A percentile compares a stretch with the other conserved stretches of the same genome.
These are phyloP conservation scores for Ceratocystis diversiconidia DNA, from an alignment of 2,329 filamentous ascomycete genomes.

Conservation along the genomic window DNA sequence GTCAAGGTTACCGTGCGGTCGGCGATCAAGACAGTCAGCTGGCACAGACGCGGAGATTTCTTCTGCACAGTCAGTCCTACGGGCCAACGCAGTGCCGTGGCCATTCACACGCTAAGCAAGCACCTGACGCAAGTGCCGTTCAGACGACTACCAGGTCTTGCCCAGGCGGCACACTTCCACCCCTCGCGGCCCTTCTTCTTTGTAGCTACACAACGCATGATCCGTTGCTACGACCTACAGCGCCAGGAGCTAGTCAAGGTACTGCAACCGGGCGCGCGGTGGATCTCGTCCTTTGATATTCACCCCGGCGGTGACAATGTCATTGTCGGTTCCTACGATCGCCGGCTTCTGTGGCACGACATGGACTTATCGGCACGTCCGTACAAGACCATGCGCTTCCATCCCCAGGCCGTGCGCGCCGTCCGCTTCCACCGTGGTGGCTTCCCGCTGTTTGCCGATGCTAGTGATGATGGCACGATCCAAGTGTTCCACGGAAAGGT, in stretches of 20 bases:
- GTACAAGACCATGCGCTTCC: constrained; percentile 94
- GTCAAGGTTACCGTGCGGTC: constrained; percentile 68
- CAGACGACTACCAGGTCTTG: constrained; percentile 56
- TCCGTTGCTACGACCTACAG: constrained; percentile 87
- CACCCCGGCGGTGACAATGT: constrained; percentile 89
- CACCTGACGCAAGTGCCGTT: constrained; percentile 93
- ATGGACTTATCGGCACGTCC: constrained; percentile 78
- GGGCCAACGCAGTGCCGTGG: constrained; percentile 64
- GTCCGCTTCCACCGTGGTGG: constrained; percentile 73
- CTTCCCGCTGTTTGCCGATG: constrained; percentile 79
- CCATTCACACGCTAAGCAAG: constrained; percentile 89
- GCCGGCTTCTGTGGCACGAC: constrained; percentile 90
- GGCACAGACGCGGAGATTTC: constrained; percentile 91
- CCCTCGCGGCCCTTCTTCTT: constrained; percentile 87
- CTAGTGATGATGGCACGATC: constrained; percentile 82
- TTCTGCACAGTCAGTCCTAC: constrained; percentile 79
- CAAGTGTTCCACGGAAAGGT: constrained; percentile 98
- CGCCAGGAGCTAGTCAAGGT: constrained; percentile 86
- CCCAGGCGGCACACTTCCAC: constrained; percentile 89
- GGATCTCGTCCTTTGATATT: constrained; percentile 89
- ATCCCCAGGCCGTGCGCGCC: constrained; percentile 76
- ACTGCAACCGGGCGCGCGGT: constrained; percentile 76
- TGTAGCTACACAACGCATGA: constrained; percentile 83
- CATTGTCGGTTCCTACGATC: constrained; percentile 88
- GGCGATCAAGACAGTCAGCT: constrained; percentile 74